Base-by-base conservation (phyloP, 495 filamentous ascomycete genomes). In the Trichoderma reesei region DNA sequence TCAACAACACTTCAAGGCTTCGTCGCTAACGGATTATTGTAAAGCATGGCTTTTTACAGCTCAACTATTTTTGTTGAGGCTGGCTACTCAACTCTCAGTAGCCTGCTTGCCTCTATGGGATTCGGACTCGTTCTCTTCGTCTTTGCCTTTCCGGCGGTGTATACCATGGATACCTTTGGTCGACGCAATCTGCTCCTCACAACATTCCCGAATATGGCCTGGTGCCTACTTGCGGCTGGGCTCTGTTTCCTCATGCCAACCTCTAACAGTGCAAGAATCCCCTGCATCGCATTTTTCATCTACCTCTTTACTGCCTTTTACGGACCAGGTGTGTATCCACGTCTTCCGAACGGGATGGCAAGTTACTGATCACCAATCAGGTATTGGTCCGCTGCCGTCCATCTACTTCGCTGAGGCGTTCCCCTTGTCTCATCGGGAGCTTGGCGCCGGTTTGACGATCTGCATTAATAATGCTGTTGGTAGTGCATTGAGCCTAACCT, bases 41-140 rank as follows among this genome's bases (percentile, higher is more conserved):
- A 56, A 3, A 56, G 51, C 51, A 81, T 83, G 65, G 75, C 78
- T 0, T 82, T 79, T 69, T 84, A 84, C 63, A 82, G 76, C 3
- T 82, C 83, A 31, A 79, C 80, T 8, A 83, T 87, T 64, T 86
- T 88, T 68, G 59, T 66, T 6, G 62, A 83, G 1, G 77, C 78
- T 13, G 80, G 80, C 36, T 81, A 80, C 68, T 69, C 65, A 34
- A 72, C 69, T 3, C 72, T 75, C n/a, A 67, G 74, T 13, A 80
- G 83, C 1, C 72, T 88, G 38, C 69, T 85, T 3, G 82, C 78
- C 2, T 85, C 84, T 10, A 80, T 83, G 76, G 86, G 86, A 5
- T 86, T 83, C 5, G 86, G 86, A 11, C 78, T 85, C 48, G 68
- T 88, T 33, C 87, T 88, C 67, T 86, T 86, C 73, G 69, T 88